Conservation (phyloP, 352 stramenopile genomes). For the Pythium biforme region DNA sequence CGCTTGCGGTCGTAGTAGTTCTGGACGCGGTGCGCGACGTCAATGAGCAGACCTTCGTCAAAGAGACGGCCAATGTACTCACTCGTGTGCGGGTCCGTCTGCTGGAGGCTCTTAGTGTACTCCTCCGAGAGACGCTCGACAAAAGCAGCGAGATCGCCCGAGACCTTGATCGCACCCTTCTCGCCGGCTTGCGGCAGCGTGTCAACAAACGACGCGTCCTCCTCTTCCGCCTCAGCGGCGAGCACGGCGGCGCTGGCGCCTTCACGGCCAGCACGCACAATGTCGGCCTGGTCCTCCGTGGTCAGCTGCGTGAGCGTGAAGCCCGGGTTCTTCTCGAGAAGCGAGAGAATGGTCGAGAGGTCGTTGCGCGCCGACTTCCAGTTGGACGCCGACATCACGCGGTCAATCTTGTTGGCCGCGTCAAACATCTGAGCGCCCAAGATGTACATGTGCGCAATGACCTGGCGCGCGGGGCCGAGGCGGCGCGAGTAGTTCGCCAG, state of each 20-base stretch:
- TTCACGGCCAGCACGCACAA: constrained; percentile 67
- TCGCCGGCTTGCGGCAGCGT: constrained; percentile 63
- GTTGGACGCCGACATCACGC: constrained; percentile 74
- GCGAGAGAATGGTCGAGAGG: constrained; percentile 59
- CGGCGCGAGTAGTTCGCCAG: constrained; percentile 77
- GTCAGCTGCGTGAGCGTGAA: constrained; percentile 70
- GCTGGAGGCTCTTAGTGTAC: constrained; percentile 98
- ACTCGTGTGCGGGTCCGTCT: constrained; percentile 94
- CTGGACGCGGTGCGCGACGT: constrained; percentile 85
- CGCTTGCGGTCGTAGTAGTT: constrained; percentile 88
- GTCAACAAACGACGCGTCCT: constrained; percentile 83
- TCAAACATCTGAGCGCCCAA: constrained; percentile 82
- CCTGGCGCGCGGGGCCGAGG: constrained; percentile 69
- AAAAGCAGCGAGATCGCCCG: constrained; percentile 85
- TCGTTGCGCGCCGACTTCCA: constrained; percentile 76
- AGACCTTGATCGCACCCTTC: constrained; percentile 86
- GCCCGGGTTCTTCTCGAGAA: constrained; percentile 83
- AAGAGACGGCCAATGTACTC: constrained; percentile 94
- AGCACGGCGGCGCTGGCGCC: constrained; percentile 51
- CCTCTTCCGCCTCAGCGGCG: constrained; percentile 80
- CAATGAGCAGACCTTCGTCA: constrained; percentile 92
- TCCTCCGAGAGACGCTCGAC: constrained; percentile 95
- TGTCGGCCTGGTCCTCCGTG: constrained; percentile 85
- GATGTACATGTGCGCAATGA: constrained; percentile 82
- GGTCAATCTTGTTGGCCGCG: constrained; percentile 82